These are phyloP conservation scores for Canna indica DNA, from an alignment of 176 grass and related monocot species.

Conservation along the genomic window DNA sequence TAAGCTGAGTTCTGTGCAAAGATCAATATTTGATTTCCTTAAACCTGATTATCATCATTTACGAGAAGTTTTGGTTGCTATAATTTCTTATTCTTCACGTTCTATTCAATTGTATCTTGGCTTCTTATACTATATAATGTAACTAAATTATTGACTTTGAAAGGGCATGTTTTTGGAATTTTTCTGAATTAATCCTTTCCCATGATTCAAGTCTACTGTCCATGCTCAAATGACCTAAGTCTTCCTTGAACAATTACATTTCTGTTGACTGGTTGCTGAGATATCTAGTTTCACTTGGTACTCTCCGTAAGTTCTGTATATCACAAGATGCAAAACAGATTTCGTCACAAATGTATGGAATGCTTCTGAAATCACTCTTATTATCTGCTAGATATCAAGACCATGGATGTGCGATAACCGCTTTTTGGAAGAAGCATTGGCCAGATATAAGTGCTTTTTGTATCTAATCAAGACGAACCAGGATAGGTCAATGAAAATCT, in stretches of 20 bases:
- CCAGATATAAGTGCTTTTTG: conserved; percentile 84
- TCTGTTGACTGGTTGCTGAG: background rate
- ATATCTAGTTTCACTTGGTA: background rate
- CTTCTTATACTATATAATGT: background rate
- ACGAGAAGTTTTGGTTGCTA: background rate
- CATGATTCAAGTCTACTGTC: background rate
- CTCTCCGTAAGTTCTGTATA: too few species aligned
- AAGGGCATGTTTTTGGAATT: too few species aligned
- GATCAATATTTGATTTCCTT: background rate
- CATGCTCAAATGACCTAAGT: background rate
- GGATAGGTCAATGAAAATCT: conserved; percentile 58
- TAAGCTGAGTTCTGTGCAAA: background rate
- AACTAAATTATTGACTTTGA: background rate
- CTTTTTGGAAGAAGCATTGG: conserved; percentile 67
- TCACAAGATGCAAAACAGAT: background rate
- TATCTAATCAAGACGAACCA: conserved; percentile 76
- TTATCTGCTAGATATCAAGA: conserved; percentile 47
- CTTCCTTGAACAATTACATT: background rate
- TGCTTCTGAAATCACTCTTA: conserved; percentile 11
- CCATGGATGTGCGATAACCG: conserved; percentile 38
- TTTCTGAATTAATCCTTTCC: background rate
- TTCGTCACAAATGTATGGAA: background rate
- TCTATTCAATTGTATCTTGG: background rate
- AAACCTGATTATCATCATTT: background rate
- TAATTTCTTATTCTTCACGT: background rate